Conservation (phyloP, 106 monocot species). For the Narthecium ossifragum region DNA sequence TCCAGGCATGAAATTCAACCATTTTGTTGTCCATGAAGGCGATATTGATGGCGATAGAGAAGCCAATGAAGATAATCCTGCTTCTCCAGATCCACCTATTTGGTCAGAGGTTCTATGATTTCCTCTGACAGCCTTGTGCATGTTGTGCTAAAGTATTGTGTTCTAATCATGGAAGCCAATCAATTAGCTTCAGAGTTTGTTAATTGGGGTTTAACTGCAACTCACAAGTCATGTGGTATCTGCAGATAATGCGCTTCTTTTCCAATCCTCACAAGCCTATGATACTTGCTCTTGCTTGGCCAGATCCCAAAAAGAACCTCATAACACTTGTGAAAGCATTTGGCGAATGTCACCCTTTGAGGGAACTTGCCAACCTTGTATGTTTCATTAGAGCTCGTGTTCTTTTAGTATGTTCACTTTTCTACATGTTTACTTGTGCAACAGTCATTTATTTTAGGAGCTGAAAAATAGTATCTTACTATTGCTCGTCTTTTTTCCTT, state of each 20-base stretch:
- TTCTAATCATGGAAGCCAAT: too few species aligned
- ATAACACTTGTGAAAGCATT: conserved; percentile 90
- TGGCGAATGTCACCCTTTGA: conserved; percentile 83
- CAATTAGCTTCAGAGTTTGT: too few species aligned
- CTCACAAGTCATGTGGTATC: too few species aligned
- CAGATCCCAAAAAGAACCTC: conserved; percentile 98
- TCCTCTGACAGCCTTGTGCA: too few species aligned
- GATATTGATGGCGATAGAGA: conserved; percentile 66
- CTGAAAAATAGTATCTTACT: neutral
- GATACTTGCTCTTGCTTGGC: conserved; percentile 95
- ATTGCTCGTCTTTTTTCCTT: neutral
- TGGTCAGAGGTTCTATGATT: conserved; percentile 96
- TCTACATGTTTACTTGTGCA: too few species aligned
- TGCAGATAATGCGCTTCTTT: conserved; percentile 96
- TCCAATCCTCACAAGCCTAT: conserved; percentile 95
- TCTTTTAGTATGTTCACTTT: too few species aligned
- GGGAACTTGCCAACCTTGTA: conserved; percentile 97
- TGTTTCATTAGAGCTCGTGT: neutral
- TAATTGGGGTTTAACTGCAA: too few species aligned
- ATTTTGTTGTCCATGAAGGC: conserved; percentile 49
- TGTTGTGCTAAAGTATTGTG: too few species aligned
- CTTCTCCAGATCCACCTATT: conserved; percentile 74
- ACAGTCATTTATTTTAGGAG: neutral
- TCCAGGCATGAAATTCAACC: conserved; percentile 92
- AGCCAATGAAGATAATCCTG: conserved; percentile 59